These are phyloP conservation scores for Anthostomella pinea DNA, from an alignment of 2,329 filamentous ascomycete genomes.

Conservation along the genomic window DNA sequence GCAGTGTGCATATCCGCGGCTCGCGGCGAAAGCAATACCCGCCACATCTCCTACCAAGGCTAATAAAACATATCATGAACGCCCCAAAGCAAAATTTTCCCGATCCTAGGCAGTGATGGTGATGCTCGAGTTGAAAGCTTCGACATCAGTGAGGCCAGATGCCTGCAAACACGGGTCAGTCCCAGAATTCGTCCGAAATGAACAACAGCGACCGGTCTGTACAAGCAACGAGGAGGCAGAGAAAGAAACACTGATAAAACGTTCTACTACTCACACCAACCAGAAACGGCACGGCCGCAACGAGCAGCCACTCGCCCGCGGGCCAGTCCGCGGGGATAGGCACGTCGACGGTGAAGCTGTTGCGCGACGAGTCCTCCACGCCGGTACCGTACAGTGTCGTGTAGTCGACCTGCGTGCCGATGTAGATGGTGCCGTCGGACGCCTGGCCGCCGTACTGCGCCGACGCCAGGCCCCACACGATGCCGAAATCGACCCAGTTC, in stretches of 20 bases:
- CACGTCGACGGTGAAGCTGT: conserved; percentile 20
- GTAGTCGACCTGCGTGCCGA: conserved; percentile 31
- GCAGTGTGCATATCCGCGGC: conserved; percentile 9
- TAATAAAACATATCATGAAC: background rate
- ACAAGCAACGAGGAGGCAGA: background rate
- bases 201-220: too few relatives aligned
- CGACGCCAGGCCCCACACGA: conserved; percentile 29
- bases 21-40: background rate
- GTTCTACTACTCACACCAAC: conserved; percentile 31
- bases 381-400: conserved; percentile 23
- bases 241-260: too few relatives aligned
- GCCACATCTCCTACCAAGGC: conserved; percentile 8
- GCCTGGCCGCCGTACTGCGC: conserved; percentile 3
- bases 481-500: conserved; percentile 34
- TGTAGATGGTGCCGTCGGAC: conserved; percentile 20
- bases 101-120: conserved; percentile 1
- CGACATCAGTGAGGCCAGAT: conserved; percentile 17
- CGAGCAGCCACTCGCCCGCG: conserved; percentile 23
- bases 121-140: conserved; percentile 3
- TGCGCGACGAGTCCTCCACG: conserved; percentile 21
- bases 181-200: too few relatives aligned
- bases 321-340: conserved; percentile 14
- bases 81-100: background rate
- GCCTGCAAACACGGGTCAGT: conserved; percentile 18
- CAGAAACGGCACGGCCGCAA: conserved; percentile 28